These are phyloP conservation scores for Lactarius trivialis DNA, from an alignment of 768 basidiomycete species.

Conservation along the genomic window DNA sequence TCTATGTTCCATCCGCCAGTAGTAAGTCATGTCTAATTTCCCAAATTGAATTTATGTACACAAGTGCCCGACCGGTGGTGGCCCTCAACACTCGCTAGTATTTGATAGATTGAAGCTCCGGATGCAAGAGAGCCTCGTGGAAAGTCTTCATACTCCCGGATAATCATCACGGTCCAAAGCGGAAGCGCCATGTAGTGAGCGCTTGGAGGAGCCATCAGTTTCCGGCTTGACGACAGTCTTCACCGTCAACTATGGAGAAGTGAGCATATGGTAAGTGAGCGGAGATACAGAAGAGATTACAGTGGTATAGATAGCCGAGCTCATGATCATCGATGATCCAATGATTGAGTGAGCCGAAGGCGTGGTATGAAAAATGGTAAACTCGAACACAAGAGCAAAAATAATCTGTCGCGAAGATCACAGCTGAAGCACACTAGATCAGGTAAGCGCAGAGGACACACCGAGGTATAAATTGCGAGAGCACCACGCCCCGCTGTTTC, in stretches of 20 bases:
- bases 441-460: slow-evolving; percentile 23
- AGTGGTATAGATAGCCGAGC: slow-evolving; percentile 56
- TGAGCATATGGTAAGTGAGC: neutral
- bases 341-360: slow-evolving; percentile 54
- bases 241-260: neutral
- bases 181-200: neutral
- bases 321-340: slow-evolving; percentile 60
- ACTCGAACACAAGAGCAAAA: slow-evolving; percentile 60
- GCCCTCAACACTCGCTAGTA: neutral
- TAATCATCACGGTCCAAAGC: neutral
- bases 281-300: slow-evolving; percentile 34
- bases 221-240: slow-evolving; percentile 7
- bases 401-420: slow-evolving; percentile 39
- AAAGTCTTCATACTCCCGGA: neutral
- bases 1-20: no score
- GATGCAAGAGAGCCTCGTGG: neutral
- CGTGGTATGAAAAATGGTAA: slow-evolving; percentile 52
- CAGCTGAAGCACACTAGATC: neutral
- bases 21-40: no score
- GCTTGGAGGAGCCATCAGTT: neutral
- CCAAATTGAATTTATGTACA: neutral
- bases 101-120: neutral
- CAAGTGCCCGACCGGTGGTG: no score
- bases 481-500: slow-evolving; percentile 61
- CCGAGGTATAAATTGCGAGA: slow-evolving; percentile 54